Evolutionary conservation across 2,329 filamentous ascomycete genomes (phyloP).

Genomic region (Purpureocillium lavendulum): DNA sequence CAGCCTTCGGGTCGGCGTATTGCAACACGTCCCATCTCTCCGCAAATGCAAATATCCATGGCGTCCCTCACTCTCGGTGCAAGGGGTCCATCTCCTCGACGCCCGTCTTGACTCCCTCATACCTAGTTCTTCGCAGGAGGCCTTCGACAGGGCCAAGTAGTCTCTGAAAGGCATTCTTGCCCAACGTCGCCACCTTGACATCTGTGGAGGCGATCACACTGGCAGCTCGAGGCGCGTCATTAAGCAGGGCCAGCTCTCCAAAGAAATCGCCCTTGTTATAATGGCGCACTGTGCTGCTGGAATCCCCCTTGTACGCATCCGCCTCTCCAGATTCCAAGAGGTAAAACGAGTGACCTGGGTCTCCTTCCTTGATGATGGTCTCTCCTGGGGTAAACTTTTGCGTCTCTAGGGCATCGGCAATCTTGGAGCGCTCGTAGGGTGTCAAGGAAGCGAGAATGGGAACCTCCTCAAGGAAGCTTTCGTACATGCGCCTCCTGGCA

Average conservation of each 20-base stretch:
- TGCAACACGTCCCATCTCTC: no score
- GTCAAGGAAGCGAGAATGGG: slow-evolving; percentile 76
- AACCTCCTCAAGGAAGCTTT: slow-evolving; percentile 92
- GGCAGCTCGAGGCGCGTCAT: slow-evolving; percentile 87
- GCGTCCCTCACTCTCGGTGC: slow-evolving; percentile 24
- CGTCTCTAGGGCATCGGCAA: slow-evolving; percentile 90
- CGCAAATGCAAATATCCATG: no score
- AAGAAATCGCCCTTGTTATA: slow-evolving; percentile 96
- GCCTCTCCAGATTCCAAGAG: slow-evolving; percentile 83
- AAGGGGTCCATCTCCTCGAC: slow-evolving; percentile 63
- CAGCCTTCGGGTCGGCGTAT: no score
- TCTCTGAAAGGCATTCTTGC: slow-evolving; percentile 91
- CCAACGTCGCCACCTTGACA: slow-evolving; percentile 82
- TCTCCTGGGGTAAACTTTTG: slow-evolving; percentile 72
- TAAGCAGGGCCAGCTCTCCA: slow-evolving; percentile 86
- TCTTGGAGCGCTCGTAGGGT: slow-evolving; percentile 91
- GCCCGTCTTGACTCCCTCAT: slow-evolving; percentile 50
- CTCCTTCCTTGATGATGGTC: slow-evolving; percentile 86
- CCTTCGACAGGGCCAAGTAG: slow-evolving; percentile 87
- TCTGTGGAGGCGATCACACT: slow-evolving; percentile 78
- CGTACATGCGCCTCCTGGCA: slow-evolving; percentile 91
- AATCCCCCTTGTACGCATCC: slow-evolving; percentile 73
- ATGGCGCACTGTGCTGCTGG: slow-evolving; percentile 61
- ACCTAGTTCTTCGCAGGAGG: slow-evolving; percentile 78
- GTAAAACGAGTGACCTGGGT: slow-evolving; percentile 86